phyloP scores from a whole-genome alignment of 345 rosid species.

The Camelina laxa region DNA sequence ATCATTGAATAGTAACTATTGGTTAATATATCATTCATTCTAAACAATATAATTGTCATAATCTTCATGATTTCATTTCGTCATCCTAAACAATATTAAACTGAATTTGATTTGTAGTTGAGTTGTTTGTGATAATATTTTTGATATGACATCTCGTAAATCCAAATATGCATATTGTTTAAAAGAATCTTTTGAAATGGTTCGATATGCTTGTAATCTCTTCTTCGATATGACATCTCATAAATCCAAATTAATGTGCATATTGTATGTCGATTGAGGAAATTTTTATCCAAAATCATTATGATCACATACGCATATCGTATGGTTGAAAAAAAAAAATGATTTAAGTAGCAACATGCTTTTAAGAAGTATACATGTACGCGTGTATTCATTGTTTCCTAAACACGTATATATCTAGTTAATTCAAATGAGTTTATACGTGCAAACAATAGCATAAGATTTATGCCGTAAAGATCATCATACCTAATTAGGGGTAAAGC shows the following conservation, averaged over 20 bases:
- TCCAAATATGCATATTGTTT: background rate
- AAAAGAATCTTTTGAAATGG: background rate
- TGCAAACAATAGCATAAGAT: conserved; percentile 45
- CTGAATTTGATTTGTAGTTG: background rate
- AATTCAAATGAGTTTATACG: conserved; percentile 30
- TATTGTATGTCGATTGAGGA: background rate
- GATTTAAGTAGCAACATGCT: conserved; percentile 10
- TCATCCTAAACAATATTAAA: background rate
- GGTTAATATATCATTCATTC: background rate
- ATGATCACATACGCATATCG: conserved; percentile 23
- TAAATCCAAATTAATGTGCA: no score
- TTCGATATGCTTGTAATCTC: conserved; percentile 4
- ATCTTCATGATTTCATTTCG: background rate
- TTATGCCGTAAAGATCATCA: conserved; percentile 27
- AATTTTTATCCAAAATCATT: background rate
- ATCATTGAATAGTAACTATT: background rate
- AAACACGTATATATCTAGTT: conserved; percentile 25
- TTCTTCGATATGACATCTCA: background rate
- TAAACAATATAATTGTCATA: background rate
- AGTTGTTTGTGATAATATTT: background rate
- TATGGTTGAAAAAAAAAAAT: conserved; percentile 9
- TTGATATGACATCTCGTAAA: background rate
- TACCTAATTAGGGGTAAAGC: conserved; percentile 12
- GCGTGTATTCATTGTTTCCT: conserved; percentile 24
- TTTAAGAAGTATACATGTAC: conserved; percentile 28